A percentile compares a stretch with the other conserved stretches of the same genome.
Conservation (phyloP, 1,284 basidiomycete genomes). For the Trametes versicolor region DNA sequence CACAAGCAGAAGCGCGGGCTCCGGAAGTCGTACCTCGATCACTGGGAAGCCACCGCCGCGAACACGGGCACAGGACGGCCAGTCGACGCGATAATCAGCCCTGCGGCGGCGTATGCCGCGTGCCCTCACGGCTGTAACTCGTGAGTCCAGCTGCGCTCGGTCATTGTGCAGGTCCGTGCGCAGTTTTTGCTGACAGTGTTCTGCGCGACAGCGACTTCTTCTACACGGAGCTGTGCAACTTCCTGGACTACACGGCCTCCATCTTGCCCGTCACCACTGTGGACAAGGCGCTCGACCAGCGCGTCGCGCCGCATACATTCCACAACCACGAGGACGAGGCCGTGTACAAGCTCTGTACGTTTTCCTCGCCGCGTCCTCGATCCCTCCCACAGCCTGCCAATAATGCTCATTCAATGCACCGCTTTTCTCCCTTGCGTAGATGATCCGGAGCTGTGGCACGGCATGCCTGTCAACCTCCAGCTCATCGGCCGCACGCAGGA, state of each 20-base stretch:
- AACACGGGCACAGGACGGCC: conserved; percentile 57
- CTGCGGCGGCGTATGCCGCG: conserved; percentile 47
- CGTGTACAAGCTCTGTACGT: conserved; percentile 57
- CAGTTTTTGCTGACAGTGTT: not conserved
- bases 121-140: conserved; percentile 49
- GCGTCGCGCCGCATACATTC: conserved; percentile 44
- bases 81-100: conserved; percentile 55
- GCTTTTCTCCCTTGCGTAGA: conserved; percentile 42
- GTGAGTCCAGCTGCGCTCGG: conserved; percentile 34
- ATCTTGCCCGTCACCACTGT: conserved; percentile 57
- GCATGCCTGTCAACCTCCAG: conserved; percentile 61
- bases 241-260: conserved; percentile 56
- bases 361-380: not conserved
- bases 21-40: conserved; percentile 55
- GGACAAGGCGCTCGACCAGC: conserved; percentile 46
- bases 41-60: conserved; percentile 54
- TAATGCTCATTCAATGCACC: not conserved
- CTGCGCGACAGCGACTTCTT: conserved; percentile 32
- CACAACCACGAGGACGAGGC: conserved; percentile 52
- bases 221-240: conserved; percentile 42
- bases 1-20: conserved; percentile 50
- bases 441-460: conserved; percentile 53
- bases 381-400: not conserved
- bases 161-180: not conserved
- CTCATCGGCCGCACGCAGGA: conserved; percentile 58